Evolutionary conservation across 345 rosid species (phyloP).

Genomic region (Camelina sativa): DNA sequence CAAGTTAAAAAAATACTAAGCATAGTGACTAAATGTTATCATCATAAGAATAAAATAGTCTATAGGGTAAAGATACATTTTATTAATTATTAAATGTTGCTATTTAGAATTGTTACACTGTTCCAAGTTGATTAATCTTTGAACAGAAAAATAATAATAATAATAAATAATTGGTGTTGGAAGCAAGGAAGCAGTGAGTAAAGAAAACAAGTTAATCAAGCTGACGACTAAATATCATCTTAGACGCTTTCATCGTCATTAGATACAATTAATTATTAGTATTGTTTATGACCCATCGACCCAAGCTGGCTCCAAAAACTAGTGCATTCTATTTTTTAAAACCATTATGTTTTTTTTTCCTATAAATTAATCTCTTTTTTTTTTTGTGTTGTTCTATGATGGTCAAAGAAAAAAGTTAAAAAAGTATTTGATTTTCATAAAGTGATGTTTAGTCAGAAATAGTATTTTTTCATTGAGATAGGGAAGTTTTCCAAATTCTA

Average conservation of each 20-base stretch:
- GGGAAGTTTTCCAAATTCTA: slow-evolving; percentile 31
- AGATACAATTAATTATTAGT: slow-evolving; percentile 18
- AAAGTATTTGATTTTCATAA: background rate
- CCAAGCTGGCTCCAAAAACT: slow-evolving; percentile 25
- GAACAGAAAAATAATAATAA: background rate
- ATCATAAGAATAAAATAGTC: background rate
- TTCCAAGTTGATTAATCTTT: slow-evolving; percentile 25
- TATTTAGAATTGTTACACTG: background rate
- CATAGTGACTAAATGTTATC: background rate
- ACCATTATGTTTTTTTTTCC: slow-evolving; percentile 6
- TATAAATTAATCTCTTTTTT: slow-evolving; percentile 1
- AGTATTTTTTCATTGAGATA: slow-evolving; percentile 23
- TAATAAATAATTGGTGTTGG: slow-evolving; percentile 28
- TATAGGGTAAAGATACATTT: background rate
- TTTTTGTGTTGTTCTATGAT: background rate
- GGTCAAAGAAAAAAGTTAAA: slow-evolving; percentile 28
- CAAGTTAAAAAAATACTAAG: slow-evolving; percentile 9
- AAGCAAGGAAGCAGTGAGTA: slow-evolving; percentile 44
- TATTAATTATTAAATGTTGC: slow-evolving; percentile 7
- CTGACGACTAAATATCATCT: slow-evolving; percentile 9
- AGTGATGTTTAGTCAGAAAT: slow-evolving; percentile 39
- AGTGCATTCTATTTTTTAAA: background rate
- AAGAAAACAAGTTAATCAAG: slow-evolving; percentile 29
- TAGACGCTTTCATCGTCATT: slow-evolving; percentile 32
- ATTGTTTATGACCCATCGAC: slow-evolving; percentile 1